Evolutionary conservation across 192 early-diverging fungal species (phyloP).

Genomic region (Powellomyces hirtus): DNA sequence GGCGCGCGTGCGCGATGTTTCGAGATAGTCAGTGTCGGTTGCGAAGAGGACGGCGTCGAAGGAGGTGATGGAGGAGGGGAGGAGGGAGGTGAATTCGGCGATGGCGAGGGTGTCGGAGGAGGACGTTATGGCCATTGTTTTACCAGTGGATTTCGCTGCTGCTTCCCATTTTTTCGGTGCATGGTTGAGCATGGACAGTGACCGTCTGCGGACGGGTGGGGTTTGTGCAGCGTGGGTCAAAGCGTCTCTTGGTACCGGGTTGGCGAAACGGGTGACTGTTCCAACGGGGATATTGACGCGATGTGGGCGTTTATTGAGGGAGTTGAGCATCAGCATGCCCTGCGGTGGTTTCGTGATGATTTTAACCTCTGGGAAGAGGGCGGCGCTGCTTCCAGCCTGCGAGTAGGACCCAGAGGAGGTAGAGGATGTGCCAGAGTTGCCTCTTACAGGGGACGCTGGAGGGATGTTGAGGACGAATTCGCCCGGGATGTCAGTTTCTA

Average conservation of each 20-base stretch:
- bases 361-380: neutral
- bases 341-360: conserved; percentile 18
- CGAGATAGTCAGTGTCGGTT: conserved; percentile 63
- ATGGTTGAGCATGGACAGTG: too few relatives aligned
- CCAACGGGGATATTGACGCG: conserved; percentile 11
- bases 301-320: neutral
- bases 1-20: conserved; percentile 45
- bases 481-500: neutral
- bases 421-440: neutral
- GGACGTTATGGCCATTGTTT: neutral
- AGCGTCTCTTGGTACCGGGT: too few relatives aligned
- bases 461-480: conserved; percentile 21
- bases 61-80: conserved; percentile 6
- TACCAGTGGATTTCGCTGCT: too few relatives aligned
- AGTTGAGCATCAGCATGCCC: conserved; percentile 21
- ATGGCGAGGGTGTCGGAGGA: neutral
- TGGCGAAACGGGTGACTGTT: conserved; percentile 14
- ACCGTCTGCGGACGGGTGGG: too few relatives aligned
- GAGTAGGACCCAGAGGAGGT: neutral
- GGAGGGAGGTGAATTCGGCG: neutral
- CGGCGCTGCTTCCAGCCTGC: neutral
- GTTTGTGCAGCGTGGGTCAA: too few relatives aligned
- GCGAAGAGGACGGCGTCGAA: conserved; percentile 58
- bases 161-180: too few relatives aligned
- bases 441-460: conserved; percentile 3